Base-by-base conservation (phyloP, 1,139 yeast species). In the Yamadazyma kanchanaburiensis region DNA sequence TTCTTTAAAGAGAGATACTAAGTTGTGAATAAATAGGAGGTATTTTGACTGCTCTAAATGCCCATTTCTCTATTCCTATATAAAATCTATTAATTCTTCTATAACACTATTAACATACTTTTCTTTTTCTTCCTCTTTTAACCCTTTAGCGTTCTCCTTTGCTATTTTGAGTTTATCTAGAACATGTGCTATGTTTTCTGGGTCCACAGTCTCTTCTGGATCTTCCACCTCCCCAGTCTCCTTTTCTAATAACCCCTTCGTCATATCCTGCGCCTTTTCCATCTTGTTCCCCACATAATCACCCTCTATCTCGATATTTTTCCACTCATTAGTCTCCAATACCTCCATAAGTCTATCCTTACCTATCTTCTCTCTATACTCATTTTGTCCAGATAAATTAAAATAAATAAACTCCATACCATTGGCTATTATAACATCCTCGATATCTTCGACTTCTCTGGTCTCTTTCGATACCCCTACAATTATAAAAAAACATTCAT, bases 281-380 rank as follows among this genome's bases (percentile, higher is more conserved):
- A 38, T 23, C 35, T 62, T 58, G 25, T 42, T 47, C 11, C 31
- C 16, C 13, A 41, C 32, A 31, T 54, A 53, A 9, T 37, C n/a
- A 13, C 9, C 11, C 5, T 31, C 27, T 5, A 5, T 4, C 2
- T 49, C 51, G 30, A 49, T 44, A 25, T 51, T 46, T 11, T 43
- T 37, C 74, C 74, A 68, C 18, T 63, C 68, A 36, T 68, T 70
- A 2, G 64, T 47, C 16, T 67, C 61, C 8, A 68, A 35, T 12
- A 68, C 36, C 35, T 68, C 74, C 4, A 41, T 29, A 5, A 68
- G 31, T 26, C 74, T 32, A 29, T 56, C 59, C 19, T 37, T 45
- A 1, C 64, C 65, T 4, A 49, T 21, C 21, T 41, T 53, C 18
- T 57, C 64, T 23, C 36, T 42, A 31, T 31, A 58, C 33, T 56